Conservation (phyloP, 208 protist genomes). For the Wallacemonas sp. region DNA sequence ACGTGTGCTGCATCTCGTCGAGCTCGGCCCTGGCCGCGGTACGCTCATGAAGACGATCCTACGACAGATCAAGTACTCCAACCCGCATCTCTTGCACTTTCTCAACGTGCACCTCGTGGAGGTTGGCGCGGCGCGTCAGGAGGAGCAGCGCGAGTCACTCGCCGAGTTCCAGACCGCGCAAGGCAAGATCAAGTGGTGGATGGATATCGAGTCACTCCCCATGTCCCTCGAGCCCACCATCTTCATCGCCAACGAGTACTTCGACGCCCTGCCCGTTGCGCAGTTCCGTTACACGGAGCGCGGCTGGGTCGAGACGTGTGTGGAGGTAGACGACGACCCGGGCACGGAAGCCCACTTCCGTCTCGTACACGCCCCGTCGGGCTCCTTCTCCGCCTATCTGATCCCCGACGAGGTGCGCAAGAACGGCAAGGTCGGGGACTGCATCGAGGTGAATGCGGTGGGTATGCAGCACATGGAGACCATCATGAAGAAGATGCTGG, state of each 20-base stretch:
- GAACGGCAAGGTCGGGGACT: conserved; percentile 70
- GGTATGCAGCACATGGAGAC: conserved; percentile 89
- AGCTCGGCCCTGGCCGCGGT: conserved; percentile 85
- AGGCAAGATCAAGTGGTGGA: conserved; percentile 89
- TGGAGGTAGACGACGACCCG: conserved; percentile 90
- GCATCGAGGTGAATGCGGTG: conserved; percentile 83
- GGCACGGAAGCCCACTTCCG: conserved; percentile 84
- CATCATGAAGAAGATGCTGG: conserved; percentile 86
- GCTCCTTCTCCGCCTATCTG: conserved; percentile 84
- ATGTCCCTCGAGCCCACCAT: conserved; percentile 85
- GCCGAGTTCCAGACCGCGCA: conserved; percentile 82
- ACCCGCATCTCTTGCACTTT: conserved; percentile 90
- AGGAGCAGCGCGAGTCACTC: conserved; percentile 85
- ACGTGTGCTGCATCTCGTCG: conserved; percentile 84
- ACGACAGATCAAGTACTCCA: conserved; percentile 79
- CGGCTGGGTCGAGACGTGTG: conserved; percentile 91
- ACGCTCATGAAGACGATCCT: conserved; percentile 92
- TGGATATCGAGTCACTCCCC: conserved; percentile 81
- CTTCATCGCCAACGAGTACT: conserved; percentile 91
- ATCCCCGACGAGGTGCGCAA: conserved; percentile 84
- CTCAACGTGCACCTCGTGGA: conserved; percentile 87
- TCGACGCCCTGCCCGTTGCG: conserved; percentile 92
- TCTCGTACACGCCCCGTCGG: conserved; percentile 85
- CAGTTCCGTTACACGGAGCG: conserved; percentile 92
- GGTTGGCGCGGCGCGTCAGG: conserved; percentile 75